Evolutionary conservation across 192 early-diverging fungal species (phyloP).

Genomic region (Backusella macrospora): DNA sequence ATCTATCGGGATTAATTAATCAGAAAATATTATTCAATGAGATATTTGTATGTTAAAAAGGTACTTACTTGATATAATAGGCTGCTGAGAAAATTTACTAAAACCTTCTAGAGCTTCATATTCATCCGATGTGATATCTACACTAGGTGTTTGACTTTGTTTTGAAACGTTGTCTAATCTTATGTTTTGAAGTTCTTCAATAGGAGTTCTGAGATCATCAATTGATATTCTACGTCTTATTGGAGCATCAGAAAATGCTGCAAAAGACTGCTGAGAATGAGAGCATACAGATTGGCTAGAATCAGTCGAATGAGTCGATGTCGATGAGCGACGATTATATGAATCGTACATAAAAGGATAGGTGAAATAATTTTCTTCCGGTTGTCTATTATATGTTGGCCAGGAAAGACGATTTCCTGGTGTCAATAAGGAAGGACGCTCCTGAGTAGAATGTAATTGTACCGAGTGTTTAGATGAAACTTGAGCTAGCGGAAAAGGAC

Average conservation of each 20-base stretch:
- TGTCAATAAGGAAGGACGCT: not conserved
- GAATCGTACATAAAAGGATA: not conserved
- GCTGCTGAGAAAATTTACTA: constrained; percentile 31
- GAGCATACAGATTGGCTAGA: not conserved
- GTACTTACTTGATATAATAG: constrained; percentile 4
- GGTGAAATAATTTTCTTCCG: not conserved
- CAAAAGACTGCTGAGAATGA: constrained; percentile 10
- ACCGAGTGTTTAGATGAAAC: not conserved
- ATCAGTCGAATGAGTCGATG: constrained; percentile 2
- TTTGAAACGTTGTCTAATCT: not conserved
- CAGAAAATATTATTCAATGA: not conserved
- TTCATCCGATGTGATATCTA: constrained; percentile 36
- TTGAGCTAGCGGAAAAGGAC: not conserved
- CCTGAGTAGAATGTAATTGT: not conserved
- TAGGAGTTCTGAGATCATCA: constrained; percentile 39
- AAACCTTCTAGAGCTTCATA: constrained; percentile 40
- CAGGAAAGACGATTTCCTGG: constrained; percentile 8
- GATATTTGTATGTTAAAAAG: not conserved
- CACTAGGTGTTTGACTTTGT: not conserved
- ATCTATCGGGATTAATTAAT: not conserved
- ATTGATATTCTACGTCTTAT: constrained; percentile 28
- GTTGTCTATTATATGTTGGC: not conserved
- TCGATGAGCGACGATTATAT: constrained; percentile 9
- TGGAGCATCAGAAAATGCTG: not conserved
- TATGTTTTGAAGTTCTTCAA: constrained; percentile 10